A percentile compares a stretch with the other conserved stretches of the same genome.
Conservation (phyloP, 139 green algal species). For the Zygnema circumcarinatum region DNA sequence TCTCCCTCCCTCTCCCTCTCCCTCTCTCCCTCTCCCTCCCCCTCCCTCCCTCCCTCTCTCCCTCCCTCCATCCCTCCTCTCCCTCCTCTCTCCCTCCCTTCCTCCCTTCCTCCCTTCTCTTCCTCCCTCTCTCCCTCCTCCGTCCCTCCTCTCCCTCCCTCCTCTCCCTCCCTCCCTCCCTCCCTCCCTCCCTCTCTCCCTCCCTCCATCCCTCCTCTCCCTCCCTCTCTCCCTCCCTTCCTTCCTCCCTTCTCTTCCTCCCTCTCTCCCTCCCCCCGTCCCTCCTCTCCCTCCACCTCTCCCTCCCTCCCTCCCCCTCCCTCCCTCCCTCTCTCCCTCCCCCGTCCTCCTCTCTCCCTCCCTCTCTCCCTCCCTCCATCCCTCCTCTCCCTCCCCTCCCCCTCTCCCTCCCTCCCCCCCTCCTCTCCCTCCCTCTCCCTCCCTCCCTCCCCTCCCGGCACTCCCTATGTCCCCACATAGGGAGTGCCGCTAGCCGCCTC, state of each 20-base stretch:
- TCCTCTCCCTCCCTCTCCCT: background rate
- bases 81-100: background rate
- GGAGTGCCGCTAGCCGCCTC: background rate
- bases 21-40: background rate
- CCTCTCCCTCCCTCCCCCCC: too few species aligned
- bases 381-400: background rate
- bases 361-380: background rate
- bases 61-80: background rate
- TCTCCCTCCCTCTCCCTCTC: background rate
- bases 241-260: background rate
- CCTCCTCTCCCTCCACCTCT: background rate
- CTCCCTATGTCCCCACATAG: conserved; percentile 20
- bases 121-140: background rate
- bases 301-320: background rate
- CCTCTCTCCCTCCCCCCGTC: background rate
- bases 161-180: background rate
- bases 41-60: background rate
- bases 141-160: background rate
- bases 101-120: background rate
- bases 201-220: background rate
- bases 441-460: background rate
- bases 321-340: background rate
- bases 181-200: background rate
- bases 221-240: background rate
- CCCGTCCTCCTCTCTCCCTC: background rate